Evolutionary conservation across 2,329 filamentous ascomycete species (phyloP).

Genomic region (Emergomyces pasteurianus): DNA sequence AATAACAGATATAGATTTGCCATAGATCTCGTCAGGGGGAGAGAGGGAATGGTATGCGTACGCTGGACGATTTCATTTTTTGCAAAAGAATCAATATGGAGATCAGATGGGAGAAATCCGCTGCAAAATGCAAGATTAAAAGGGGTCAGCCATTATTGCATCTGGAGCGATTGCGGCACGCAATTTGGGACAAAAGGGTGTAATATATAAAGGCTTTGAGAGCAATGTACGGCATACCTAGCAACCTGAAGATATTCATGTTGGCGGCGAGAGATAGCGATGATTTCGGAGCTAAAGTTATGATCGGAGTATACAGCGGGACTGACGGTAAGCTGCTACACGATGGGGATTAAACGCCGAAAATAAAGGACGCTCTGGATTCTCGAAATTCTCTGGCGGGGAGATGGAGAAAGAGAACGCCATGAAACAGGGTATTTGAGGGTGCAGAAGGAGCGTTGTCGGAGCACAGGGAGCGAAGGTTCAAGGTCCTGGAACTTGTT

Average conservation of each 20-base stretch:
- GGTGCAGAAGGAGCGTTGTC: neutral
- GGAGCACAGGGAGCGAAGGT: neutral
- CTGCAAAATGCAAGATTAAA: slow-evolving; percentile 34
- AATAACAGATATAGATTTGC: too few species aligned
- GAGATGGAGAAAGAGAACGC: neutral
- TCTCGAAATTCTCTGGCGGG: neutral
- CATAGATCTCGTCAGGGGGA: neutral
- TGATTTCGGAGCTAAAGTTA: neutral
- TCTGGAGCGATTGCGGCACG: neutral
- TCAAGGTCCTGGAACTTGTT: neutral
- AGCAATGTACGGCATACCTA: slow-evolving; percentile 37
- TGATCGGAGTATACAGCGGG: neutral
- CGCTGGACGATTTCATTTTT: slow-evolving; percentile 90
- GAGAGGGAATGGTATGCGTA: slow-evolving; percentile 31
- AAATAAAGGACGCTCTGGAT: neutral
- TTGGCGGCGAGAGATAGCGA: slow-evolving; percentile 14
- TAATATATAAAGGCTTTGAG: neutral
- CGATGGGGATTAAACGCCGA: neutral
- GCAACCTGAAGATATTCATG: slow-evolving; percentile 60
- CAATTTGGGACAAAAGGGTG: neutral
- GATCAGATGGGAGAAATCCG: slow-evolving; percentile 86
- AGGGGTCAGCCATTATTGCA: neutral
- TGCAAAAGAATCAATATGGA: slow-evolving; percentile 92
- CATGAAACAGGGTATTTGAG: neutral
- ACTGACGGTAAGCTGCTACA: too few species aligned